Base-by-base conservation (phyloP, 202 grass and related monocot genomes). In the Elaeis oleifera region DNA sequence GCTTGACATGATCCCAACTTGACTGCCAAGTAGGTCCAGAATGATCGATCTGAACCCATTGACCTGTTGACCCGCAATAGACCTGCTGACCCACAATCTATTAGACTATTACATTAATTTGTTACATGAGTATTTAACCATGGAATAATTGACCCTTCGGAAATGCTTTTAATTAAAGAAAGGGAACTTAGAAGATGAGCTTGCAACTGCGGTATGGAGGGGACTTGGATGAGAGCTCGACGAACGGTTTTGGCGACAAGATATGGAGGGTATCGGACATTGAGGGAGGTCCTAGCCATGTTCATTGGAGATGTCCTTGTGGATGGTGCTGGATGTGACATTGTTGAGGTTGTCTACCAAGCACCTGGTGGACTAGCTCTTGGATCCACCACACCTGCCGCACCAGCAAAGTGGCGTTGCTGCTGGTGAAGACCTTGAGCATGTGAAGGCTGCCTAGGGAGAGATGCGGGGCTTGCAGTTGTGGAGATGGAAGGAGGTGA, bases 241-340 rank as follows among this genome's bases (percentile, higher is more conserved):
- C 58, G 58, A 62, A 72, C 62, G 23, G 49, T 32, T 32, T 72
- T 58, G 5, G 58, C 49, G 11, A 72, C 49, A 49, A 72, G 57
- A 23, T 72, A 11, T 54, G 58, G 25, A 72, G 11, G 49, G 25
- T 50, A 24, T 62, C 49, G 49, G 18, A 62, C 19, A 59, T 20
- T 21, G 55, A 54, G 1, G 18, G 22, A 13, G 32, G 32, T 9
- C 29, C 55, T 54, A 70, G 16, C 36, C 54, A 16, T 49, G 15
- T 36, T 26, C 39, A 6, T 4, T 16, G 5, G 28, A 16, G 7
- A 69, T 21, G 66, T 69, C 28, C 53, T 56, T 57, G 16, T 21
- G 68, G 18, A 59, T 24, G 22, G 68, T 36, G 3, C 6, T 25
- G 2, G 15, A 36, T 36, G 32, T 36, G 32, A 36, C 32, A 36